A percentile compares a stretch with the other conserved stretches of the same genome.
These are phyloP conservation scores for Rosa chinensis DNA, from an alignment of 306 rosid species.

Conservation along the genomic window DNA sequence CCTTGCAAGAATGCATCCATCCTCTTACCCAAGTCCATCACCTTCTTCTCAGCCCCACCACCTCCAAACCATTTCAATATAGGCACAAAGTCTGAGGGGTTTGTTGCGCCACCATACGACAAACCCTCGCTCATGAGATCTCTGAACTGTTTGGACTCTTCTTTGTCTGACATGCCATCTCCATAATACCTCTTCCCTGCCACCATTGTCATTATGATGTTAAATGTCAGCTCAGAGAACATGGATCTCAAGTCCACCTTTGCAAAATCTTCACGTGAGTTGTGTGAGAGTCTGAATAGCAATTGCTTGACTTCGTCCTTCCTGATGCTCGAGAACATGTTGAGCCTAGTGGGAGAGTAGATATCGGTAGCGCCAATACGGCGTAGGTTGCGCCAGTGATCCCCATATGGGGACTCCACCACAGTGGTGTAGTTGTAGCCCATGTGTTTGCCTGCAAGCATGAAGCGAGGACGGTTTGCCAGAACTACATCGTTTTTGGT, in stretches of 20 bases:
- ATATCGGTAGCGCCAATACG: constrained; percentile 58
- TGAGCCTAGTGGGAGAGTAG: constrained; percentile 43
- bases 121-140: constrained; percentile 29
- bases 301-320: constrained; percentile 44
- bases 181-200: constrained; percentile 65
- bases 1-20: constrained; percentile 37
- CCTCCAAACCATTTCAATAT: constrained; percentile 6
- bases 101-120: not conserved
- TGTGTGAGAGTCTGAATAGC: constrained; percentile 21
- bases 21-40: constrained; percentile 3
- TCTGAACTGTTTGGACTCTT: constrained; percentile 44
- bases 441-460: constrained; percentile 31
- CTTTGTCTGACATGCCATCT: constrained; percentile 18
- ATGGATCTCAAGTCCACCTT: constrained; percentile 35
- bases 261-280: constrained; percentile 24
- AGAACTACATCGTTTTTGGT: constrained; percentile 59
- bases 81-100: constrained; percentile 25
- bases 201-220: constrained; percentile 61
- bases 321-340: constrained; percentile 33
- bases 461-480: constrained; percentile 40
- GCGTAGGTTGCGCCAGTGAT: constrained; percentile 82
- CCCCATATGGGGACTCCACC: constrained; percentile 41
- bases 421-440: constrained; percentile 44
- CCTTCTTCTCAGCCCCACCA: constrained; percentile 6
- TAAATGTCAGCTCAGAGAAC: constrained; percentile 54